Conservation (phyloP, 2,329 filamentous ascomycete species). For the Tetracladium maxilliforme region DNA sequence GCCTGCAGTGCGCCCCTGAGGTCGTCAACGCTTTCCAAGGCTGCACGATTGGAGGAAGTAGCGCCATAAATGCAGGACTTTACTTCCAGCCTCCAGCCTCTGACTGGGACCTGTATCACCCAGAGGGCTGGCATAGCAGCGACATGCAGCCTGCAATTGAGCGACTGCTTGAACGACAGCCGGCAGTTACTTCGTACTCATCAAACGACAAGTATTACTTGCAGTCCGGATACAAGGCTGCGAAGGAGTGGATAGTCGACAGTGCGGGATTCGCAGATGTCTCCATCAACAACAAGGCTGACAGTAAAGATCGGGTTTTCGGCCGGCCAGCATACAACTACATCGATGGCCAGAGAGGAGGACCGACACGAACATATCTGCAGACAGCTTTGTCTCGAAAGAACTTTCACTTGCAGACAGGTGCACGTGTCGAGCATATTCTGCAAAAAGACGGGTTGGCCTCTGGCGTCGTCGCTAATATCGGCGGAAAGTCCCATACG, state of each 20-base stretch:
- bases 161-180: conserved; percentile 26
- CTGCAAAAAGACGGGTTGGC: conserved; percentile 21
- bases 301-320: conserved; percentile 31
- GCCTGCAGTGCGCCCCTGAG: conserved; percentile 25
- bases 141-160: conserved; percentile 30
- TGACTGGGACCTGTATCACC: conserved; percentile 34
- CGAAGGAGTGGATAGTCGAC: conserved; percentile 32
- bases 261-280: conserved; percentile 30
- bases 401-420: conserved; percentile 28
- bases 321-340: conserved; percentile 32
- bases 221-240: conserved; percentile 29
- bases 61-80: conserved; percentile 36
- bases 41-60: conserved; percentile 34
- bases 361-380: conserved; percentile 31
- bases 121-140: conserved; percentile 30
- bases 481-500: no score
- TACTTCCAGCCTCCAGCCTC: conserved; percentile 36
- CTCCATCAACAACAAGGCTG: conserved; percentile 25
- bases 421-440: conserved; percentile 27
- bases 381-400: conserved; percentile 23
- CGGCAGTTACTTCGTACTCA: conserved; percentile 27
- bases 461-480: conserved; percentile 22
- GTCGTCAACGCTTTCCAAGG: conserved; percentile 27
- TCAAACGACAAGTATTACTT: conserved; percentile 27
- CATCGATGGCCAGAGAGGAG: conserved; percentile 30